phyloP scores from a whole-genome alignment of 805 yeast species.

The Sungouiella blattae region DNA sequence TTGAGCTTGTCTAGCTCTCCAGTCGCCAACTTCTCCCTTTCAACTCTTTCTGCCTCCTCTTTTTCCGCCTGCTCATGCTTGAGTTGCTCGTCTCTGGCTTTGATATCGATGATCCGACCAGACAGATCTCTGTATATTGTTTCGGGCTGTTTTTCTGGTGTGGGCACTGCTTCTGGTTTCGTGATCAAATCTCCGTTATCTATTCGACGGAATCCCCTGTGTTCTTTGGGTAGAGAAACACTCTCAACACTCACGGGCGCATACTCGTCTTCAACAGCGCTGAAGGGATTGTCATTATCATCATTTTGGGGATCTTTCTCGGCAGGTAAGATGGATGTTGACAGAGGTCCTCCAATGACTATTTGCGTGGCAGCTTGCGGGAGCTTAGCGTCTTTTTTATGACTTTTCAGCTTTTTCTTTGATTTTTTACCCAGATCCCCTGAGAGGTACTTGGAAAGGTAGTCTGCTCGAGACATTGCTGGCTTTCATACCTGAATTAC shows the following conservation, averaged over 20 bases:
- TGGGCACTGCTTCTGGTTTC: conserved; percentile 1
- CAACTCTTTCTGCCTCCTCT: conserved; percentile 4
- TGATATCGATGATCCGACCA: conserved; percentile 27
- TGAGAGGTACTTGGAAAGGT: conserved; percentile 28
- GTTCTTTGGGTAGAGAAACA: conserved; percentile 5
- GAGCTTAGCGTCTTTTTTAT: too few species aligned
- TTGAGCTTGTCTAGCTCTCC: conserved; percentile 11
- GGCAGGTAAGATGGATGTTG: not conserved
- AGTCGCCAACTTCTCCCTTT: conserved; percentile 11
- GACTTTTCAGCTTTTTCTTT: conserved; percentile 12
- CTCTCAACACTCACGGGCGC: conserved; percentile 21
- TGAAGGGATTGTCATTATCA: not conserved
- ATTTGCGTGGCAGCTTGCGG: not conserved
- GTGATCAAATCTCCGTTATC: conserved; percentile 23
- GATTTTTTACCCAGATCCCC: conserved; percentile 14
- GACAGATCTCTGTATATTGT: conserved; percentile 41
- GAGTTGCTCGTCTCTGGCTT: conserved; percentile 7
- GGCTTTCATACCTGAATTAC: too few species aligned
- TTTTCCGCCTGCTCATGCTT: conserved; percentile 10
- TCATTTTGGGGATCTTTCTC: conserved; percentile 2
- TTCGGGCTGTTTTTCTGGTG: conserved; percentile 52
- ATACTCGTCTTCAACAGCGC: conserved; percentile 14
- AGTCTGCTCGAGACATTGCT: conserved; percentile 29
- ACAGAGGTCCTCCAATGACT: not conserved
- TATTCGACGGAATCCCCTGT: conserved; percentile 36